Evolutionary conservation across 352 stramenopile genomes (phyloP).

Genomic region (Phytophthora melonis): DNA sequence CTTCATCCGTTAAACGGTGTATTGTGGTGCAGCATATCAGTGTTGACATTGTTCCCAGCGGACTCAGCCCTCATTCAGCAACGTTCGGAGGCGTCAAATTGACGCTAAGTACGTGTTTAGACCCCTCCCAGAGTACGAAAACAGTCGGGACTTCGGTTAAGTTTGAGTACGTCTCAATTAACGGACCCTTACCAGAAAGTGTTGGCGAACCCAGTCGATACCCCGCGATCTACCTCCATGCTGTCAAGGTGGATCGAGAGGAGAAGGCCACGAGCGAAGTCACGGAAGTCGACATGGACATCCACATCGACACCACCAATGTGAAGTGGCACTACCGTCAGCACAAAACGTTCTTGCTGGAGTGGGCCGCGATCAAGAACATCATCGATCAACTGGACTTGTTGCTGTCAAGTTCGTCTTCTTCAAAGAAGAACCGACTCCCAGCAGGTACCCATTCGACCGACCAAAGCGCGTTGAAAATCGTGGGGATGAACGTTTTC

Average conservation of each 20-base stretch:
- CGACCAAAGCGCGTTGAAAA: slow-evolving; percentile 28
- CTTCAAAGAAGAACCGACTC: slow-evolving; percentile 24
- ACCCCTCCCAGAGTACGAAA: slow-evolving; percentile 22
- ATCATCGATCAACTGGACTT: slow-evolving; percentile 47
- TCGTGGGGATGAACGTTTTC: slow-evolving; percentile 34
- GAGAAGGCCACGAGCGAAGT: slow-evolving; percentile 33
- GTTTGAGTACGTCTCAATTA: slow-evolving; percentile 39
- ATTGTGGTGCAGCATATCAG: slow-evolving; percentile 30
- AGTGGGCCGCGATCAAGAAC: slow-evolving; percentile 36
- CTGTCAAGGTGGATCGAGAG: slow-evolving; percentile 37
- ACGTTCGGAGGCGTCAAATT: slow-evolving; percentile 30
- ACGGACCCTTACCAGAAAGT: slow-evolving; percentile 22
- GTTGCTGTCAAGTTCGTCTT: slow-evolving; percentile 41
- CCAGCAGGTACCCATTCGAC: neutral
- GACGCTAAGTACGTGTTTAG: slow-evolving; percentile 7
- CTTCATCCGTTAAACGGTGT: slow-evolving; percentile 20
- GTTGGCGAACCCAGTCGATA: slow-evolving; percentile 6
- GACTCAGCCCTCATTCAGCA: slow-evolving; percentile 21
- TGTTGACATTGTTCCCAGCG: slow-evolving; percentile 27
- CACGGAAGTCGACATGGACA: slow-evolving; percentile 39
- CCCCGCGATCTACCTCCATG: slow-evolving; percentile 35
- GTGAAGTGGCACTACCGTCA: slow-evolving; percentile 48
- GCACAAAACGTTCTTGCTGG: slow-evolving; percentile 43
- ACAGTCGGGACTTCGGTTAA: slow-evolving; percentile 13
- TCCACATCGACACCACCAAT: slow-evolving; percentile 37